Evolutionary conservation across 75 land plant species (phyloP).

Genomic region (Picea sitchensis): DNA sequence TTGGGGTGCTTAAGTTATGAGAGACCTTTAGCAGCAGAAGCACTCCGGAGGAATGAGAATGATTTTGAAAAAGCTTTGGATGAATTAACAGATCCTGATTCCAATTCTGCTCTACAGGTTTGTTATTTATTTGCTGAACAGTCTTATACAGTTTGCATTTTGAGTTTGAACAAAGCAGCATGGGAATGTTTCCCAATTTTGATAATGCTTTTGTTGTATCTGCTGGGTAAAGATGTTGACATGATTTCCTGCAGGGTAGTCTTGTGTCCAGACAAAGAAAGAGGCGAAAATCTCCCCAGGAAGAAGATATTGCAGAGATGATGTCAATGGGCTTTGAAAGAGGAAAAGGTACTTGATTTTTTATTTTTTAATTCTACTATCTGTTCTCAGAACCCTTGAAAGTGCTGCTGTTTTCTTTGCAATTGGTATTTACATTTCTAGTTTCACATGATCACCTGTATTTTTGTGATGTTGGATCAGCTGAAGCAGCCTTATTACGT

Average conservation of each 20-base stretch:
- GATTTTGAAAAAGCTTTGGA: constrained; percentile 74
- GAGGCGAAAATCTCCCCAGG: constrained; percentile 18
- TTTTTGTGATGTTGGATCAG: constrained; percentile 18
- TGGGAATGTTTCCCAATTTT: background rate
- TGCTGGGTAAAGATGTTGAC: constrained; percentile 2
- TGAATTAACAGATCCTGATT: constrained; percentile 66
- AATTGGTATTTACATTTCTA: background rate
- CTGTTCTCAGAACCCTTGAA: background rate
- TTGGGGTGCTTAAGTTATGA: constrained; percentile 51
- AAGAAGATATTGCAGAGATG: constrained; percentile 44
- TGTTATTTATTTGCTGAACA: background rate
- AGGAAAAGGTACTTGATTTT: constrained; percentile 40
- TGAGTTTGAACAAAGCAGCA: background rate
- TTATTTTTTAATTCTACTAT: background rate
- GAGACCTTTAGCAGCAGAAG: constrained; percentile 77
- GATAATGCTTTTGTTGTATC: background rate
- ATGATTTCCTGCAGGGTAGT: constrained; percentile 18
- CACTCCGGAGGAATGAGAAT: constrained; percentile 90
- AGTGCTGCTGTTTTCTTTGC: background rate
- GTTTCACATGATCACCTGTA: background rate
- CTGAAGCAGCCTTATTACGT: constrained; percentile 33
- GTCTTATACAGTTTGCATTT: background rate
- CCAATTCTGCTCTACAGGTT: constrained; percentile 70
- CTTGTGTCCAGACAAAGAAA: constrained; percentile 37
- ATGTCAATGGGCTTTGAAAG: constrained; percentile 74